These are phyloP conservation scores for Eucalyptus pauciflora DNA, from an alignment of 345 rosid species.

Conservation along the genomic window DNA sequence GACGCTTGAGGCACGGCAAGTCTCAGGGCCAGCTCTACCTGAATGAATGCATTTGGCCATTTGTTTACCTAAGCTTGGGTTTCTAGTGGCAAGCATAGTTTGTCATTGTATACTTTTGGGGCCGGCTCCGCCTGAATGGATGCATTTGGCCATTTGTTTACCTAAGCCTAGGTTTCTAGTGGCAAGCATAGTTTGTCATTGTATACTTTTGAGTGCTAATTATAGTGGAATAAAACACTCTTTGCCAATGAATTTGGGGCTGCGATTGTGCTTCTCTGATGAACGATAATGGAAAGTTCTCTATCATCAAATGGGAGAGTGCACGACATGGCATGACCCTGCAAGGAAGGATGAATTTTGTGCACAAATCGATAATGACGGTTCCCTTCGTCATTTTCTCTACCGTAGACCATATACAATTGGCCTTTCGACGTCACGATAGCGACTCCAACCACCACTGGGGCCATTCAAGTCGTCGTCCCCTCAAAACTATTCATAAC, in stretches of 20 bases:
- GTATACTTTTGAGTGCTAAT: neutral
- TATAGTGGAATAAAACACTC: neutral
- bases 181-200: too few species aligned
- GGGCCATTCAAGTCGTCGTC: neutral
- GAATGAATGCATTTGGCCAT: neutral
- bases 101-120: too few species aligned
- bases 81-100: too few species aligned
- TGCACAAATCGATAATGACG: neutral
- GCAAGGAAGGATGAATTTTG: neutral
- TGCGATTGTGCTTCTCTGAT: neutral
- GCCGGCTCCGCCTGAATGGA: too few species aligned
- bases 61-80: too few species aligned
- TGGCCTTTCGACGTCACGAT: neutral
- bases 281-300: neutral
- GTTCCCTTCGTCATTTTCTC: neutral
- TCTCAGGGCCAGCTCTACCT: conserved; percentile 6
- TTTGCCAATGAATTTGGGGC: neutral
- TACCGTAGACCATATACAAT: neutral
- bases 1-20: too few species aligned
- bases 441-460: neutral
- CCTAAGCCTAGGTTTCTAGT: too few species aligned
- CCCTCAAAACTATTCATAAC: too few species aligned
- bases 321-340: neutral
- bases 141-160: too few species aligned
- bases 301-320: neutral